Conservation (phyloP, 148 eudicot genomes). For the Rhododendron ferrugineum region DNA sequence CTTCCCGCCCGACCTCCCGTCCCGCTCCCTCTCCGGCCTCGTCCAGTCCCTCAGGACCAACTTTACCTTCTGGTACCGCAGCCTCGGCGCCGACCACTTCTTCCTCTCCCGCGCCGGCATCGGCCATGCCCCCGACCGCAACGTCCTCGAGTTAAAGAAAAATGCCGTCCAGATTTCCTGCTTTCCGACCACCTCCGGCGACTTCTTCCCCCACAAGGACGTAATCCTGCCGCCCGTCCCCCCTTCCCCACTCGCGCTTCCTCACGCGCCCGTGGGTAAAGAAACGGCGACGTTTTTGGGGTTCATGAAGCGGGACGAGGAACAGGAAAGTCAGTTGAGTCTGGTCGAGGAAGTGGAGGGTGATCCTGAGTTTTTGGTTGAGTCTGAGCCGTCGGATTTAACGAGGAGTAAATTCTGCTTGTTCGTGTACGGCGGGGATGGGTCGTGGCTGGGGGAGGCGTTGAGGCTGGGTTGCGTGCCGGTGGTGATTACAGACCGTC, state of each 20-base stretch:
- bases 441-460: constrained; percentile 44
- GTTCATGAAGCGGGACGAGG: constrained; percentile 11
- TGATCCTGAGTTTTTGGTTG: constrained; percentile 43
- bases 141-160: constrained; percentile 67
- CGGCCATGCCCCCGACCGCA: constrained; percentile 40
- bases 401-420: constrained; percentile 47
- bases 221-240: constrained; percentile 47
- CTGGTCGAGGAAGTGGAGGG: constrained; percentile 26
- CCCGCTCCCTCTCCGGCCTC: constrained; percentile 46
- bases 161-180: constrained; percentile 58
- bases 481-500: constrained; percentile 71
- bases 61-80: constrained; percentile 69
- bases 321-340: neutral
- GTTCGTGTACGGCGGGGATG: constrained; percentile 42
- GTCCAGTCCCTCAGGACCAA: constrained; percentile 31
- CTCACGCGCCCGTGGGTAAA: constrained; percentile 9
- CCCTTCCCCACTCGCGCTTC: neutral
- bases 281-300: constrained; percentile 15
- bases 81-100: constrained; percentile 87
- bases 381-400: constrained; percentile 29
- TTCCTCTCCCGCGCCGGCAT: constrained; percentile 55
- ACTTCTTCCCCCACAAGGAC: constrained; percentile 79
- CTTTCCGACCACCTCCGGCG: constrained; percentile 50
- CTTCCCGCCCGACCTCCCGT: constrained; percentile 32
- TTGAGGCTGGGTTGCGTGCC: constrained; percentile 72